Evolutionary conservation across 2,329 filamentous ascomycete species (phyloP).

Genomic region (Hymenoscyphus fraxineus): DNA sequence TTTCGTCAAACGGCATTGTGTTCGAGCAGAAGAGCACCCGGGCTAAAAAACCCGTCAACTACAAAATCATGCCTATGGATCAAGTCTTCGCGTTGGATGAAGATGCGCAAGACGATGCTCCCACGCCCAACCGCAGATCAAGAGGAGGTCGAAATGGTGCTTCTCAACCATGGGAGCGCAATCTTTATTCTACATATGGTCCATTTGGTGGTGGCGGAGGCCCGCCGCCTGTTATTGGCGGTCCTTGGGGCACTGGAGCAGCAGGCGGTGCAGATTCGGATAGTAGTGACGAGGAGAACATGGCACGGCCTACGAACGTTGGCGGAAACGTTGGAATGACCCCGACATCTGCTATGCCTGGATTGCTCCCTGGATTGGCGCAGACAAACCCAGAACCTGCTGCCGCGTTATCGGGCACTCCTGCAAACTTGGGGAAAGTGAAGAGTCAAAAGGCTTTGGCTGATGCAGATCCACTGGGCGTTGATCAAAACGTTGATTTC

Average conservation of each 20-base stretch:
- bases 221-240: constrained; percentile 46
- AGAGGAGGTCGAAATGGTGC: constrained; percentile 55
- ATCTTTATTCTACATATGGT: constrained; percentile 82
- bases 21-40: constrained; percentile 53
- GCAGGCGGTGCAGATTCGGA: constrained; percentile 84
- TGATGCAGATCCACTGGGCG: constrained; percentile 89
- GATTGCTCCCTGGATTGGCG: constrained; percentile 46
- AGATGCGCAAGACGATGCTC: constrained; percentile 62
- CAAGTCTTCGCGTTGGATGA: constrained; percentile 68
- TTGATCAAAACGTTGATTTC: constrained; percentile 89
- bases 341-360: constrained; percentile 50
- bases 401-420: constrained; percentile 54
- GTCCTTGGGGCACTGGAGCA: constrained; percentile 70
- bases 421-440: constrained; percentile 86
- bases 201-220: constrained; percentile 87
- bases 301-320: constrained; percentile 54
- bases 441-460: constrained; percentile 90
- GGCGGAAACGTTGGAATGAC: constrained; percentile 66
- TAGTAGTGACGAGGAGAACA: constrained; percentile 90
- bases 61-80: constrained; percentile 78
- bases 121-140: constrained; percentile 62
- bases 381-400: constrained; percentile 57
- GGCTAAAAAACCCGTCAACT: constrained; percentile 69
- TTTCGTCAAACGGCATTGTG: constrained; percentile 47
- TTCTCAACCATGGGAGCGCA: constrained; percentile 63